Evolutionary conservation across 805 yeast genomes (phyloP), one percentile per base, ranked within the genome.

Genomic region (Yarrowia sp.): DNA sequence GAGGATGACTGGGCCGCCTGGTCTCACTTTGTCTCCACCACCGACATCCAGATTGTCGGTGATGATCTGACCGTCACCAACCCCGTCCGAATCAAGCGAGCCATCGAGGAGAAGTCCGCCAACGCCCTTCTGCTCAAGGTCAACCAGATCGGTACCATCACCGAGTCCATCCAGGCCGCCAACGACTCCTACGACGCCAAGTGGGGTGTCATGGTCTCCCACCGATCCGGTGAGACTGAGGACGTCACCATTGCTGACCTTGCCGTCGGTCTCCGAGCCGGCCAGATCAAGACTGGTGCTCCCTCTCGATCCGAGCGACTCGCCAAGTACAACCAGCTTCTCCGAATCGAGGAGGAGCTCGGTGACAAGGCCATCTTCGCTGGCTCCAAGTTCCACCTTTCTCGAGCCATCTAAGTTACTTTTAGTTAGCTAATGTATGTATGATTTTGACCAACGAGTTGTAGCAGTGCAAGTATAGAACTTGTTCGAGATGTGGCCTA

Each of bases 171-270:
- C 83, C 86, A 92, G 82, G 98, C 98, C 78, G 98, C 98, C 78
- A 83, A 90, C 81, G 95, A 90, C 83, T 91, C 98, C 70, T 93
- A 87, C 84, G 88, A 87, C 73, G 98, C 97, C 73, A 92, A 92
- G 79, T 94, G 99, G 99, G 98, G 98, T 87, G 97, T 93, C 80
- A 93, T 94, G 98, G 98, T 95, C 77, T 93, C 98, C 78, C 99
- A 94, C 92, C 92, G 99, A 89, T 93, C 98, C 76, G 99, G 99
- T 85, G 99, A 94, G 87, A 93, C 98, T 75, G 99, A 95, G 86
- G 99, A 95, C 84, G 89, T 96, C 78, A 89, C 91, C 86, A 94
- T 94, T 82, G 98, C 99, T 79, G 98, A 94, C 84, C 87, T 94
- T 80, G 85, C 92, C 78, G 99, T 95, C 77, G 98, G 98, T 86